These are phyloP conservation scores for Sutorius eximius DNA, from an alignment of 1,284 basidiomycete species.

Conservation along the genomic window DNA sequence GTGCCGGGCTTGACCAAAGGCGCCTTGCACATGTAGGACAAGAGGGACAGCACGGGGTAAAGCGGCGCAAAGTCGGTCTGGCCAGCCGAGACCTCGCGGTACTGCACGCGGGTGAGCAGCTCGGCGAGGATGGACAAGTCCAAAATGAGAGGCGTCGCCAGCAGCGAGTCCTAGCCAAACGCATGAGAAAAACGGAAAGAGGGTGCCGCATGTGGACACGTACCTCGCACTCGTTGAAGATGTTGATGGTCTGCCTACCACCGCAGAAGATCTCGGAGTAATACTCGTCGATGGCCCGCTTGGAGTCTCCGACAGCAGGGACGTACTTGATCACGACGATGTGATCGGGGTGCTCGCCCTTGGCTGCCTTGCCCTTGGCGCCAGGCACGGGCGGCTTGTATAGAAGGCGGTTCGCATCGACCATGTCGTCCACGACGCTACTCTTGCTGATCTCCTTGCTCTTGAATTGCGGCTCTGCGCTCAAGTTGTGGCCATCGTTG, in stretches of 20 bases:
- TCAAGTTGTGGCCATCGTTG: constrained; percentile 95
- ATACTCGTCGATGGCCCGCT: constrained; percentile 98
- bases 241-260: constrained; percentile 83
- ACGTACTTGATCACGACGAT: constrained; percentile 96
- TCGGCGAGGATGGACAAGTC: constrained; percentile 94
- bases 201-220: constrained; percentile 16
- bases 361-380: constrained; percentile 64
- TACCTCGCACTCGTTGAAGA: constrained; percentile 95
- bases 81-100: constrained; percentile 58
- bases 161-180: constrained; percentile 75
- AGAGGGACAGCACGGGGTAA: constrained; percentile 85
- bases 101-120: constrained; percentile 90
- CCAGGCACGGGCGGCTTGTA: constrained; percentile 77
- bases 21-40: constrained; percentile 97
- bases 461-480: constrained; percentile 92
- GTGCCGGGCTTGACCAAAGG: constrained; percentile 96
- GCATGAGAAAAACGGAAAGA: constrained; percentile 10
- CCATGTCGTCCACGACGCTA: constrained; percentile 98
- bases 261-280: constrained; percentile 91
- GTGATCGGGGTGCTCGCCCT: constrained; percentile 96
- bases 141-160: constrained; percentile 94
- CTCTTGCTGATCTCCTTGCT: constrained; percentile 98
- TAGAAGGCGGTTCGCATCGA: constrained; percentile 85
- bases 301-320: constrained; percentile 94
- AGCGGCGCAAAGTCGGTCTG: constrained; percentile 72